Conservation (phyloP, 2,329 filamentous ascomycete species). For the Xylariaceae sp. region DNA sequence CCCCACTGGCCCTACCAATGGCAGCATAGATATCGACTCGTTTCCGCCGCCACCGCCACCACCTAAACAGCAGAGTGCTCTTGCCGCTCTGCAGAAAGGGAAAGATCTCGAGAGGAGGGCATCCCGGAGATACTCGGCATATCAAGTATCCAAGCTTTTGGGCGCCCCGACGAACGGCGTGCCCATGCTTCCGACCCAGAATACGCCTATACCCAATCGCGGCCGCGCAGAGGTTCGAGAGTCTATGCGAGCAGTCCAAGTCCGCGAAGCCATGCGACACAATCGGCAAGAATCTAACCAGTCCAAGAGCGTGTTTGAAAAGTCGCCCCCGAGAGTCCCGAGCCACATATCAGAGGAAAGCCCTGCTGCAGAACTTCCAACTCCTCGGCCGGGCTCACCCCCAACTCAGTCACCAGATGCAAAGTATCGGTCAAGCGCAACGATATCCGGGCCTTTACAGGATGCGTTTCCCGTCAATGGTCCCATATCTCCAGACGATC, state of each 20-base stretch:
- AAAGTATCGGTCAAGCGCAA: constrained; percentile 56
- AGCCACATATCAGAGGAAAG: constrained; percentile 62
- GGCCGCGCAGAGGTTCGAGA: constrained; percentile 75
- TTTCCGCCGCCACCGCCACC: constrained; percentile 76
- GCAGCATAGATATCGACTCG: constrained; percentile 55
- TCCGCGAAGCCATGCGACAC: constrained; percentile 47
- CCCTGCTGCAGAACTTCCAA: constrained; percentile 25
- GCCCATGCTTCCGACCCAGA: constrained; percentile 80
- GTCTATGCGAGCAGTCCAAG: constrained; percentile 68
- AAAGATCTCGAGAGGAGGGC: constrained; percentile 90
- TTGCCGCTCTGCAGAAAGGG: constrained; percentile 85
- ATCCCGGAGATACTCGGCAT: constrained; percentile 89
- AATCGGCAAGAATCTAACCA: constrained; percentile 46
- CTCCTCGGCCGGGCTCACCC: constrained; percentile 38
- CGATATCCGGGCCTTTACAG: constrained; percentile 53
- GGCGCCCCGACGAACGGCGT: constrained; percentile 77
- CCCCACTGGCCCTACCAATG: constrained; percentile 40
- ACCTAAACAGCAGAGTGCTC: constrained; percentile 79
- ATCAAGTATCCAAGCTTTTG: constrained; percentile 93
- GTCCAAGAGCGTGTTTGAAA: constrained; percentile 49
- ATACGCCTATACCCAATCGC: constrained; percentile 78
- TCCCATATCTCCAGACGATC: constrained; percentile 29
- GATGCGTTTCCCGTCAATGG: constrained; percentile 41
- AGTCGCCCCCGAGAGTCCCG: constrained; percentile 55
- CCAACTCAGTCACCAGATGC: constrained; percentile 61